Base-by-base conservation (phyloP, 805 yeast genomes). In the Nakazawaea ernobii region DNA sequence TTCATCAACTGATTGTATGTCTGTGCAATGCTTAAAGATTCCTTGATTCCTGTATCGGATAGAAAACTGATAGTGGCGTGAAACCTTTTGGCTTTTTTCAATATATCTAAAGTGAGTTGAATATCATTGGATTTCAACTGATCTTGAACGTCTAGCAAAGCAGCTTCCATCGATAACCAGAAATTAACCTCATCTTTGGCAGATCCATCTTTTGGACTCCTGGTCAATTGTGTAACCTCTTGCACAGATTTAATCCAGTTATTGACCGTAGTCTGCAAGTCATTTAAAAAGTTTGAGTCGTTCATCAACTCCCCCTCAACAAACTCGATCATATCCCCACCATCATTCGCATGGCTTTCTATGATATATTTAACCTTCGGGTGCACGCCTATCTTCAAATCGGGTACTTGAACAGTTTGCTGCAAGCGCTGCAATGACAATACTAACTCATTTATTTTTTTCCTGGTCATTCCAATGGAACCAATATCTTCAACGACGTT, bases 1-100 rank as follows among this genome's bases (percentile, higher is more conserved):
- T 76, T 75, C 53, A 89, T 66, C 27, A 92, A 66, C 8, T 77
- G 75, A 52, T 81, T 82, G 58, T 82, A 81, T n/a, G 71, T 69
- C 10, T 68, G 65, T 0, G 89, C 77, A 20, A 63, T 63, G 4
- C 67, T 66, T 10, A 79, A 51, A 13, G 84, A 78, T 27, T 78
- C 81, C 33, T 68, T 62, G 17, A 92, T 63, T 0, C 88, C 87
- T 2, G 85, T 80, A 56, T 87, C 95, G 6, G 88, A 77, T 32
- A 77, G 67, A 55, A 86, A 84, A 32, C 84, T 74, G n/a, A 80
- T 76, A 0, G 91, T 82, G 1, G 88, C 82, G 59, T 86, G 95
- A 58, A 82, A 86, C 52, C 97, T 70, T 54, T 86, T 90, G 2
- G 90, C 89, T 13, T 73, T 66, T 50, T 78, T 77, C 47, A 91